phyloP scores from a whole-genome alignment of 805 yeast genomes.

The Zygotorulaspora florentina region DNA sequence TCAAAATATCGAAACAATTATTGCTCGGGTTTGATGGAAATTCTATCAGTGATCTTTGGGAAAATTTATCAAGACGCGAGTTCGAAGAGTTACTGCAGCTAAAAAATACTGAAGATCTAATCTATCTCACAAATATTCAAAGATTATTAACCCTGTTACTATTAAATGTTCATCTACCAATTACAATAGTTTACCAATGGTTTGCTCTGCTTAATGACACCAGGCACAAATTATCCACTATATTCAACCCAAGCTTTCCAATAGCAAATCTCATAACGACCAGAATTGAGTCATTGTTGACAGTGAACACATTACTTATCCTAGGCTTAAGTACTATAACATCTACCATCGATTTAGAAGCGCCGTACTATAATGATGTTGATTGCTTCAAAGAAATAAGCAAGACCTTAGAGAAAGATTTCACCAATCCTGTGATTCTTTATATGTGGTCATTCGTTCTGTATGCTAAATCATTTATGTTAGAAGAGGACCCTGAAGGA shows the following conservation, averaged over 20 bases:
- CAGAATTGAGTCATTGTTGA: slow-evolving; percentile 43
- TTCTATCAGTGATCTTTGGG: neutral
- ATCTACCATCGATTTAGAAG: slow-evolving; percentile 38
- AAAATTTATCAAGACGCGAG: slow-evolving; percentile 9
- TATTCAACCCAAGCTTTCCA: slow-evolving; percentile 8
- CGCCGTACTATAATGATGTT: slow-evolving; percentile 42
- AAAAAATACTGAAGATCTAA: slow-evolving; percentile 34
- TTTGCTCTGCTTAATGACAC: slow-evolving; percentile 44
- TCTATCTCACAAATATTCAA: slow-evolving; percentile 35
- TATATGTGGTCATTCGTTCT: slow-evolving; percentile 66
- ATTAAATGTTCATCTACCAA: slow-evolving; percentile 36
- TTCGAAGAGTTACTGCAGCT: slow-evolving; percentile 16
- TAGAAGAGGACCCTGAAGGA: slow-evolving; percentile 38
- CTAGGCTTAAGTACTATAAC: slow-evolving; percentile 53
- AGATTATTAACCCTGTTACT: slow-evolving; percentile 38
- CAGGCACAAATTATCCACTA: neutral
- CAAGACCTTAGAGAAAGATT: slow-evolving; percentile 35
- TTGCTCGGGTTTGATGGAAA: slow-evolving; percentile 6
- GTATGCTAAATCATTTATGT: slow-evolving; percentile 46
- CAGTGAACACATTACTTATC: slow-evolving; percentile 48
- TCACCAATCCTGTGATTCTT: slow-evolving; percentile 46
- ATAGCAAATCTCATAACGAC: slow-evolving; percentile 18
- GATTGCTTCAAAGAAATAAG: slow-evolving; percentile 40
- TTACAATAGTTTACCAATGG: slow-evolving; percentile 46
- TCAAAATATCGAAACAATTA: slow-evolving; percentile 13